phyloP scores from a whole-genome alignment of 257 asterid genomes.

The Lavandula angustifolia region DNA sequence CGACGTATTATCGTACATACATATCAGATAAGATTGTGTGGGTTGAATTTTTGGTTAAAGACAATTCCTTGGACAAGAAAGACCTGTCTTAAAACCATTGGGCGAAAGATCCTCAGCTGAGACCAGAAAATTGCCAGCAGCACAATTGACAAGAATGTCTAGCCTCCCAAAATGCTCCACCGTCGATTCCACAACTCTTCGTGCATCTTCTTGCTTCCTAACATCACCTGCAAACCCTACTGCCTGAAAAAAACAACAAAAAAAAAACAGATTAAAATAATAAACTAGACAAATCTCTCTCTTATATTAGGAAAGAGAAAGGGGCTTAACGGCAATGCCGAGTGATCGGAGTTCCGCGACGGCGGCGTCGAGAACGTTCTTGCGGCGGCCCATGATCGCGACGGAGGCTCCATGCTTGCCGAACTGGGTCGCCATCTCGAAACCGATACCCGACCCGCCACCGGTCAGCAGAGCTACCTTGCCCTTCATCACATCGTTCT shows the following conservation, averaged over 20 bases:
- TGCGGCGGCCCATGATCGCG: conserved; percentile 93
- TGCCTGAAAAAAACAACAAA: conserved; percentile 46
- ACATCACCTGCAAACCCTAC: conserved; percentile 88
- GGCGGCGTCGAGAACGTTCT: conserved; percentile 57
- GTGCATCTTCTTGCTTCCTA: conserved; percentile 72
- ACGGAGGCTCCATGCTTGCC: conserved; percentile 90
- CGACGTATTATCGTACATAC: too few relatives aligned
- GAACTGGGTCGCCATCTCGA: conserved; percentile 70
- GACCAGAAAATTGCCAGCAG: conserved; percentile 89
- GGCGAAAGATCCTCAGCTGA: conserved; percentile 90
- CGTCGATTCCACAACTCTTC: conserved; percentile 67
- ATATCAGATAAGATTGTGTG: too few relatives aligned
- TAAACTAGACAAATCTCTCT: background rate
- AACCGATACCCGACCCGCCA: conserved; percentile 92
- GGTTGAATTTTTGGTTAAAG: too few relatives aligned
- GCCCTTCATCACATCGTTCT: conserved; percentile 55
- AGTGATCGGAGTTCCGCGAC: conserved; percentile 65
- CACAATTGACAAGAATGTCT: conserved; percentile 88
- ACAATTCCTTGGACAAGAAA: background rate
- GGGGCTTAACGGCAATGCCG: conserved; percentile 55
- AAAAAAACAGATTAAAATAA: background rate
- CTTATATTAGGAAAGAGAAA: background rate
- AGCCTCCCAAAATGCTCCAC: conserved; percentile 77
- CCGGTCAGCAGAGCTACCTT: conserved; percentile 85
- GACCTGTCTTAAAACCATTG: conserved; percentile 88